Evolutionary conservation across 1,284 basidiomycete genomes (phyloP).

Genomic region (Ganoderma lingzhi): DNA sequence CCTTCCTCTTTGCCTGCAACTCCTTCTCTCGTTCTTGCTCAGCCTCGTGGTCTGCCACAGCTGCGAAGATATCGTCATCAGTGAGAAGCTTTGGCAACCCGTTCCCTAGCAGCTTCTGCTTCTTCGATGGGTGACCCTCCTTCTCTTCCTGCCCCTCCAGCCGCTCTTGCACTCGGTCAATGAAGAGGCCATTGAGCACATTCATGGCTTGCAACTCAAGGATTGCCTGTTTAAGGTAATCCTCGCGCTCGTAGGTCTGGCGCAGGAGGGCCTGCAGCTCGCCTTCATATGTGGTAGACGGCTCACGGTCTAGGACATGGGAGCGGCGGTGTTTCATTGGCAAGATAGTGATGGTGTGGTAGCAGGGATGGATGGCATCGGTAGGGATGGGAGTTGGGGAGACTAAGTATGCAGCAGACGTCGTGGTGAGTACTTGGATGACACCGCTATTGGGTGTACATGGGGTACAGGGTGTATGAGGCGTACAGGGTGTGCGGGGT

Average conservation of each 20-base stretch:
- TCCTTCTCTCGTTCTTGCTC: no score
- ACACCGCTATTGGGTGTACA: background rate
- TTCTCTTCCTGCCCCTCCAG: conserved; percentile 37
- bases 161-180: conserved; percentile 26
- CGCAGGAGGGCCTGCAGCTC: background rate
- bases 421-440: background rate
- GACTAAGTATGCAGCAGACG: background rate
- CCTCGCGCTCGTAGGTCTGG: background rate
- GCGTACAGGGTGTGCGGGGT: conserved; percentile 17
- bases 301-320: background rate
- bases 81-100: no score
- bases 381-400: conserved; percentile 8
- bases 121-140: background rate
- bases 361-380: background rate
- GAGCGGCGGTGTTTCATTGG: background rate
- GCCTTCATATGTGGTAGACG: background rate
- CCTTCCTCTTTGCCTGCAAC: no score
- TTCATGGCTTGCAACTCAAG: conserved; percentile 9
- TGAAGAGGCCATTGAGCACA: conserved; percentile 34
- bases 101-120: no score
- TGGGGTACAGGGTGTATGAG: conserved; percentile 7
- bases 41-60: no score
- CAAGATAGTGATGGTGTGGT: background rate
- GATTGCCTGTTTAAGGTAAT: background rate
- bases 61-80: no score